Evolutionary conservation across 371 early-diverging fungal species (phyloP).

Genomic region (Syncephalastrum sp.): DNA sequence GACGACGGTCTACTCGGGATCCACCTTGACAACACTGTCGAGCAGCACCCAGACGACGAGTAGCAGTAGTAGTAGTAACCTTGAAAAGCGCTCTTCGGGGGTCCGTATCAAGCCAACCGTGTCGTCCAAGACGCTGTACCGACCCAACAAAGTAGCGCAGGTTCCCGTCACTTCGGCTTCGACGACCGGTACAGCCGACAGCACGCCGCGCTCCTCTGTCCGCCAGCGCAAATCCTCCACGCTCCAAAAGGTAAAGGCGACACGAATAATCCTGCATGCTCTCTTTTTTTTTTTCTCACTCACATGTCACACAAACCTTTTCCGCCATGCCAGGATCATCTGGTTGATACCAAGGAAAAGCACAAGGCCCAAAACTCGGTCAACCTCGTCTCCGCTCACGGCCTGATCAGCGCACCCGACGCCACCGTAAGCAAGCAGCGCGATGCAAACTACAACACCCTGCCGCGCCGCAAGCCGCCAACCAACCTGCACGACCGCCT

Average conservation of each 20-base stretch:
- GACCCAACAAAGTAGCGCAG: neutral
- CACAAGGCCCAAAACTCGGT: constrained; percentile 16
- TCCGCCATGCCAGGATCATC: constrained; percentile 17
- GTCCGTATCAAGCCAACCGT: too few relatives aligned
- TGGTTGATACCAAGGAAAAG: constrained; percentile 15
- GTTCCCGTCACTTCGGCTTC: neutral
- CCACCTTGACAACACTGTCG: constrained; percentile 1
- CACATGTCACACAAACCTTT: constrained; percentile 1
- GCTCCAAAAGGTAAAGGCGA: too few relatives aligned
- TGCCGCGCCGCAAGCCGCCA: constrained; percentile 8
- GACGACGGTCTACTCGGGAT: constrained; percentile 24
- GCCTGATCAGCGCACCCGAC: constrained; percentile 16
- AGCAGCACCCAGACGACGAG: too few relatives aligned
- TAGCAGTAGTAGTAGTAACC: too few relatives aligned
- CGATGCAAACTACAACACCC: constrained; percentile 1
- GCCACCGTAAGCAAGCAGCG: constrained; percentile 2
- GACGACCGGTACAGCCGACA: neutral
- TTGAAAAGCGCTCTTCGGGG: too few relatives aligned
- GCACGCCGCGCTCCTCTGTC: too few relatives aligned
- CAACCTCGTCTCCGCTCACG: constrained; percentile 22
- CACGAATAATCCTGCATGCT: too few relatives aligned
- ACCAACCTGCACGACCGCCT: constrained; percentile 21
- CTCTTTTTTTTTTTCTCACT: too few relatives aligned
- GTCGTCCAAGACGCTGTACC: too few relatives aligned
- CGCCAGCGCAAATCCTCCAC: too few relatives aligned